Evolutionary conservation across 1,284 basidiomycete genomes (phyloP).

Genomic region (Papiliotrema terrestris): DNA sequence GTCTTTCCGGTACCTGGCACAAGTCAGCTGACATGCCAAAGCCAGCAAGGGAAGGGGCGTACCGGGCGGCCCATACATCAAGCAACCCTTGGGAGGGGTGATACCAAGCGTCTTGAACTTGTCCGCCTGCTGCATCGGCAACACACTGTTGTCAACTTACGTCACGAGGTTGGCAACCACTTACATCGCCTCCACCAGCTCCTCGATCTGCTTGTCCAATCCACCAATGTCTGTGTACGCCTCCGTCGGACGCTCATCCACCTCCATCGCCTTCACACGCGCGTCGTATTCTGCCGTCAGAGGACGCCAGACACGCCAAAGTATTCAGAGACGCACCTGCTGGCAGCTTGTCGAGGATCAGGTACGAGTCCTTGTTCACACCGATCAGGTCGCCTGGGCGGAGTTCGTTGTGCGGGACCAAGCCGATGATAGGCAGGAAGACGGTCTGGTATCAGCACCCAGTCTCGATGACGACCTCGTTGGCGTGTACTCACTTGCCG

Average conservation of each 20-base stretch:
- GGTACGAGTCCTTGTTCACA: constrained; percentile 99
- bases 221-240: constrained; percentile 76
- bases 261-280: constrained; percentile 89
- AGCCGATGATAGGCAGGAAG: constrained; percentile 95
- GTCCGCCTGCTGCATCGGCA: constrained; percentile 76
- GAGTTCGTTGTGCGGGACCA: constrained; percentile 86
- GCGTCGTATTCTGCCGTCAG: constrained; percentile 64
- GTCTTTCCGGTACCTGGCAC: constrained; percentile 72
- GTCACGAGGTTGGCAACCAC: constrained; percentile 9
- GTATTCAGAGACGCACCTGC: constrained; percentile 39
- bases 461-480: not conserved
- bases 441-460: constrained; percentile 62
- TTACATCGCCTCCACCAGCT: constrained; percentile 70
- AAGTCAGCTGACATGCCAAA: constrained; percentile 3
- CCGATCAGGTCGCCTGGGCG: constrained; percentile 92
- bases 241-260: constrained; percentile 74
- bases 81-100: constrained; percentile 69
- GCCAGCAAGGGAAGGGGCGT: constrained; percentile 18
- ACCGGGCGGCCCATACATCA: constrained; percentile 78
- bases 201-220: constrained; percentile 76
- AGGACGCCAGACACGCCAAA: not conserved
- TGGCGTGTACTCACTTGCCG: constrained; percentile 59
- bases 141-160: constrained; percentile 49
- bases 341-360: constrained; percentile 84
- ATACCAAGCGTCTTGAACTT: constrained; percentile 80